Conservation (phyloP, 2,329 filamentous ascomycete species). For the Herpotrichia juniperi region DNA sequence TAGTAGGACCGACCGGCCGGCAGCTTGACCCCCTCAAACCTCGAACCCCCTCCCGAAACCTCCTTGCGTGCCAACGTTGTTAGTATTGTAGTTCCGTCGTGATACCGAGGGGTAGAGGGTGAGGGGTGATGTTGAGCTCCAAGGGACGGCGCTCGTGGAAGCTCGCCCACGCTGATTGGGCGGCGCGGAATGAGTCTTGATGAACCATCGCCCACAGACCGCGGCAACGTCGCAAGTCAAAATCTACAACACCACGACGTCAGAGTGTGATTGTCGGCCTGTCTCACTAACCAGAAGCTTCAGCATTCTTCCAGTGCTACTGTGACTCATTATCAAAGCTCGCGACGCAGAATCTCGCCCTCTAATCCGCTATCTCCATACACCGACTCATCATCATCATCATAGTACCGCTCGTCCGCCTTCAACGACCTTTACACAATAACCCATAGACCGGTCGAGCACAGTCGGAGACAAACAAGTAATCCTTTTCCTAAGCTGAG, state of each 20-base stretch:
- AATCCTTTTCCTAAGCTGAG: not conserved
- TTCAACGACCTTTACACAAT: constrained; percentile 12
- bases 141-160: constrained; percentile 33
- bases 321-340: constrained; percentile 23
- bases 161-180: constrained; percentile 31
- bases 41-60: constrained; percentile 6
- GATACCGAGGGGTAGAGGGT: no score
- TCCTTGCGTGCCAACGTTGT: constrained; percentile 11
- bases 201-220: constrained; percentile 25
- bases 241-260: constrained; percentile 11
- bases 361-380: constrained; percentile 23
- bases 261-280: constrained; percentile 1
- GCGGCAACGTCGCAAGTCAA: constrained; percentile 12
- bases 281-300: constrained; percentile 14
- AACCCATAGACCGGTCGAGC: not conserved
- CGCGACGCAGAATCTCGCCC: constrained; percentile 15
- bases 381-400: constrained; percentile 40
- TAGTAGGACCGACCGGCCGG: constrained; percentile 15
- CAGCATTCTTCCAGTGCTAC: constrained; percentile 11
- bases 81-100: constrained; percentile 12
- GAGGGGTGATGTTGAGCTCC: constrained; percentile 28
- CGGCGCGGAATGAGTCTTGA: constrained; percentile 15
- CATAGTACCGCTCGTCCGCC: constrained; percentile 22
- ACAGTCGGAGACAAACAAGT: not conserved
- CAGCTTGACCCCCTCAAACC: constrained; percentile 1